Conservation (phyloP, 345 rosid genomes). For the thale cress (Arabidopsis thaliana) region TAIR10.1 NC_003070.9:22649001-22649500, state of each 20-base stretch:
- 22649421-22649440: slow-evolving; percentile 11
- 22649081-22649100: slow-evolving; percentile 37
- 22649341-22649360: slow-evolving; percentile 29
- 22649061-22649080: slow-evolving; percentile 22
- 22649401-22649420: neutral
- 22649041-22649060: slow-evolving; percentile 32
- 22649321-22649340: slow-evolving; percentile 37
- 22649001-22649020: slow-evolving; percentile 37
- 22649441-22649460: slow-evolving; percentile 8
- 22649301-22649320: slow-evolving; percentile 43
- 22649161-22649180: slow-evolving; percentile 30
- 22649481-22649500: neutral
- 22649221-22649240: slow-evolving; percentile 57
- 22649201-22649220: slow-evolving; percentile 33
- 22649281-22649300: slow-evolving; percentile 37
- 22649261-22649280: slow-evolving; percentile 51
- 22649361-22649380: slow-evolving; percentile 23
- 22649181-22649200: slow-evolving; percentile 51
- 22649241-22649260: slow-evolving; percentile 36
- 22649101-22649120: slow-evolving; percentile 19
- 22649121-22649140: slow-evolving; percentile 38
- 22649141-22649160: slow-evolving; percentile 24
- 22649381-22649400: slow-evolving; percentile 20
- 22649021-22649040: slow-evolving; percentile 40
- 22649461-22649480: neutral